Conservation (phyloP, 129 eudicot genomes). For the Artemisia annua region DNA sequence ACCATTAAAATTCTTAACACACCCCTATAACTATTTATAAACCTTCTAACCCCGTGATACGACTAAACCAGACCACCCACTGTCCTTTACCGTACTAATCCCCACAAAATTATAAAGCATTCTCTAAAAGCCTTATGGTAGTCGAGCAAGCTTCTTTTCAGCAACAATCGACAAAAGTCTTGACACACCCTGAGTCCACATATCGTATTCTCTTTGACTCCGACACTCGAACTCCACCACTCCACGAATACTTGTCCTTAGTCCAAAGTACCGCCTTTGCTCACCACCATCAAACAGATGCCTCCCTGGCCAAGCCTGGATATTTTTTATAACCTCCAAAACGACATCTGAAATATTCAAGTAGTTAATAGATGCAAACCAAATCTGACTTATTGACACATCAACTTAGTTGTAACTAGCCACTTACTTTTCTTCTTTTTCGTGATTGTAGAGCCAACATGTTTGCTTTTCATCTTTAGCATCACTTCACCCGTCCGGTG, state of each 20-base stretch:
- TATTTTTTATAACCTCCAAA: conserved; percentile 73
- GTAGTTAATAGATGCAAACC: background rate
- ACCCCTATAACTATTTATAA: conserved; percentile 22
- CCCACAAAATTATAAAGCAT: conserved; percentile 2
- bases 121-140: background rate
- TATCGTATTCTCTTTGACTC: conserved; percentile 77
- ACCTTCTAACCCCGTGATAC: conserved; percentile 8
- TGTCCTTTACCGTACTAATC: conserved; percentile 14
- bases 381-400: background rate
- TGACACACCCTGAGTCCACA: conserved; percentile 93
- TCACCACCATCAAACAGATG: conserved; percentile 81
- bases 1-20: conserved; percentile 21
- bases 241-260: conserved; percentile 72
- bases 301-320: conserved; percentile 96
- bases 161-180: conserved; percentile 71
- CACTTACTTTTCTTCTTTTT: conserved; percentile 91
- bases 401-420: background rate
- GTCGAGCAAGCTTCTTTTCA: conserved; percentile 46
- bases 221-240: conserved; percentile 88
- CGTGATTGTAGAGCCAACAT: conserved; percentile 81
- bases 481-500: conserved; percentile 84
- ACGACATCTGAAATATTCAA: conserved; percentile 60
- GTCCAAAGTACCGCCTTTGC: conserved; percentile 88
- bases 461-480: conserved; percentile 98
- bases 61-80: conserved; percentile 14